Evolutionary conservation across 2,329 filamentous ascomycete species (phyloP).

Genomic region (Emericellopsis cladophorae): DNA sequence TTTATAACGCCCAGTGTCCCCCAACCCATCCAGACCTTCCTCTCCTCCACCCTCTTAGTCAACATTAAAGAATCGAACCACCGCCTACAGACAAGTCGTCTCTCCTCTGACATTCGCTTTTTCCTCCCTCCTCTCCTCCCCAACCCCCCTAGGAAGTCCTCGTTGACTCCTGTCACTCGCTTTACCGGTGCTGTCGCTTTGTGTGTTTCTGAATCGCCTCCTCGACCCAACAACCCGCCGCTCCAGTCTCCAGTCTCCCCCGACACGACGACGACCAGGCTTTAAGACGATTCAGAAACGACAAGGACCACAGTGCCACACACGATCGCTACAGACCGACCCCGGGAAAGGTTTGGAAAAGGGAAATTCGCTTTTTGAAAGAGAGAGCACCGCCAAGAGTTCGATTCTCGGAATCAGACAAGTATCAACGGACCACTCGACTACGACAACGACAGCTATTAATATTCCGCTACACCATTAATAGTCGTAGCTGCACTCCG

Average conservation of each 20-base stretch:
- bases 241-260: neutral
- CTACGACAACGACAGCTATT: no score
- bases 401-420: no score
- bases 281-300: constrained; percentile 7
- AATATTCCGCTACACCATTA: neutral
- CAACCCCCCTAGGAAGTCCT: constrained; percentile 50
- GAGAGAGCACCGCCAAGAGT: neutral
- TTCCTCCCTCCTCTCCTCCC: constrained; percentile 22
- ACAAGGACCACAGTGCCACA: constrained; percentile 7
- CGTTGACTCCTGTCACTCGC: constrained; percentile 65
- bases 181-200: constrained; percentile 28
- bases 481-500: neutral
- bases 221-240: neutral
- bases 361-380: constrained; percentile 1
- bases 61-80: no score
- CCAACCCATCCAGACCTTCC: no score
- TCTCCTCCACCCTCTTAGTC: no score
- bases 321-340: constrained; percentile 21
- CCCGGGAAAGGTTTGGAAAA: constrained; percentile 1
- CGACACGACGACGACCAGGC: neutral
- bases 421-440: no score
- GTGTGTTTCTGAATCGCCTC: neutral
- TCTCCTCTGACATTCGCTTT: constrained; percentile 34
- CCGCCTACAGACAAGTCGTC: constrained; percentile 8
- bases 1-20: no score